Evolutionary conservation across 2,329 filamentous ascomycete genomes (phyloP).

Genomic region (Venturia effusa): DNA sequence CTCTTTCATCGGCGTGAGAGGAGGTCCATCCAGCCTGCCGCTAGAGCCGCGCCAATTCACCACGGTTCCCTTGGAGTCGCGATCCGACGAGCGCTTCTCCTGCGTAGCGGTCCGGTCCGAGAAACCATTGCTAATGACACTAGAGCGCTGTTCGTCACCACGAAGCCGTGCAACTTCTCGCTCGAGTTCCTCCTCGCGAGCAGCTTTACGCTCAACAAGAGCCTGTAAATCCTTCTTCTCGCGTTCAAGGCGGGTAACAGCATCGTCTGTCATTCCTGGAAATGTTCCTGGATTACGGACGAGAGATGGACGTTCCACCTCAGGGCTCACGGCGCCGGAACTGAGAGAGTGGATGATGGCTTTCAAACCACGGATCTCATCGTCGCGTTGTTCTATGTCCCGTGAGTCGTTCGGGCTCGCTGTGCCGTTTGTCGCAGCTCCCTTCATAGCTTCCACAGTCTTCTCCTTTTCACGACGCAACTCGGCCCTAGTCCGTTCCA

Average conservation of each 20-base stretch:
- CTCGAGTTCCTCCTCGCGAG: slow-evolving; percentile 75
- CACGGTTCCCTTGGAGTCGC: slow-evolving; percentile 57
- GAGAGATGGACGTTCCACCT: slow-evolving; percentile 19
- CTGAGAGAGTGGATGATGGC: slow-evolving; percentile 96
- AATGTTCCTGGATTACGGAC: slow-evolving; percentile 18
- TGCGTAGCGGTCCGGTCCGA: slow-evolving; percentile 34
- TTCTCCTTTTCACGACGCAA: slow-evolving; percentile 82
- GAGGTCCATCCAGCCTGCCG: slow-evolving; percentile 39
- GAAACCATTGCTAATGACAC: slow-evolving; percentile 42
- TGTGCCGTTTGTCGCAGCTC: slow-evolving; percentile 33
- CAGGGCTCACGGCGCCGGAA: slow-evolving; percentile 46
- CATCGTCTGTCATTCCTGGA: slow-evolving; percentile 27
- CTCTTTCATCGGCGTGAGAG: slow-evolving; percentile 59
- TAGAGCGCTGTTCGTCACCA: slow-evolving; percentile 34
- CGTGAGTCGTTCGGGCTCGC: slow-evolving; percentile 37
- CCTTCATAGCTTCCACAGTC: slow-evolving; percentile 50
- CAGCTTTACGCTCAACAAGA: slow-evolving; percentile 59
- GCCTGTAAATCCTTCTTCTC: slow-evolving; percentile 70
- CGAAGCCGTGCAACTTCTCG: slow-evolving; percentile 58
- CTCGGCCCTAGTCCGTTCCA: slow-evolving; percentile 82
- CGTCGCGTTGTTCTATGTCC: slow-evolving; percentile 86
- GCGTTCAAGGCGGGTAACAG: slow-evolving; percentile 63
- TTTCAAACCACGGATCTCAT: slow-evolving; percentile 93
- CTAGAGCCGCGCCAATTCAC: slow-evolving; percentile 37
- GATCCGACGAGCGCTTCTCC: slow-evolving; percentile 45